Evolutionary conservation across 768 basidiomycete species (phyloP).

Genomic region (Russula sp.): DNA sequence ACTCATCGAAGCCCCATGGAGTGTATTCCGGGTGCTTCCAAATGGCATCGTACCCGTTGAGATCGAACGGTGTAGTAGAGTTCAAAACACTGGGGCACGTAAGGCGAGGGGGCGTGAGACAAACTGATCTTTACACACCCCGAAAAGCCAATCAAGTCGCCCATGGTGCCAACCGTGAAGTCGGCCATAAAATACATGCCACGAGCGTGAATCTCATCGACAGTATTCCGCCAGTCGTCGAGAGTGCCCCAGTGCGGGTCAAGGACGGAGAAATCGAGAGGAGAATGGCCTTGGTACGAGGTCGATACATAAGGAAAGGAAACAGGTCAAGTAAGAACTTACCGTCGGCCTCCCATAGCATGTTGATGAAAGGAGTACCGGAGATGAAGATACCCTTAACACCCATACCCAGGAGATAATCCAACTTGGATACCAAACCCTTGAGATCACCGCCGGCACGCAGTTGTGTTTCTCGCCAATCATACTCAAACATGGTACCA

Average conservation of each 20-base stretch:
- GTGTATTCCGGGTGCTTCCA: conserved; percentile 73
- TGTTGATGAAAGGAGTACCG: conserved; percentile 89
- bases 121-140: conserved; percentile 45
- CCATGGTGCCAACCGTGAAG: conserved; percentile 92
- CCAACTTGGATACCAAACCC: conserved; percentile 66
- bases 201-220: conserved; percentile 70
- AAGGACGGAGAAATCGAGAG: conserved; percentile 82
- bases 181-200: conserved; percentile 93
- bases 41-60: conserved; percentile 63
- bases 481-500: conserved; percentile 69
- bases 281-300: conserved; percentile 69
- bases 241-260: conserved; percentile 92
- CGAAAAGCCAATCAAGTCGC: conserved; percentile 78
- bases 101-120: conserved; percentile 10
- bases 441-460: conserved; percentile 86
- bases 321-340: conserved; percentile 31
- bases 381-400: conserved; percentile 81
- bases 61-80: conserved; percentile 67
- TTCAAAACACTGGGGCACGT: conserved; percentile 58
- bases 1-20: conserved; percentile 84
- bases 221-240: conserved; percentile 66
- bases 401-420: conserved; percentile 91
- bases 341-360: conserved; percentile 97
- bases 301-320: conserved; percentile 6
- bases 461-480: conserved; percentile 84